These are phyloP conservation scores for Flaveria linearis DNA, from an alignment of 129 eudicot species.

Conservation along the genomic window DNA sequence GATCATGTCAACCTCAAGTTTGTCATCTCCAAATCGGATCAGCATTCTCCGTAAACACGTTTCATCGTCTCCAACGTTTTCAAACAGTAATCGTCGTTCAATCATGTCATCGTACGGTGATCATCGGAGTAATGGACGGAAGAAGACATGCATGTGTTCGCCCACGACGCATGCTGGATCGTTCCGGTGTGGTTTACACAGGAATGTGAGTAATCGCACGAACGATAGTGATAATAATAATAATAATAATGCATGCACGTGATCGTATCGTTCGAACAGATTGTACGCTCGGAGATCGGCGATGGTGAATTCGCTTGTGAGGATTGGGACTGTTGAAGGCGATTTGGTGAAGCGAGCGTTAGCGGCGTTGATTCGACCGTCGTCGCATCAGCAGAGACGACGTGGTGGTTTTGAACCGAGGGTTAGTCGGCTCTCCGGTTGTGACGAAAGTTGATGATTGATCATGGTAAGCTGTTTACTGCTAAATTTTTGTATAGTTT, in stretches of 20 bases:
- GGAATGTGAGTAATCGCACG: constrained; percentile 19
- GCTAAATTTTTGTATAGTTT: not conserved
- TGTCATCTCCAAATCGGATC: constrained; percentile 41
- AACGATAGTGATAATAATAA: not conserved
- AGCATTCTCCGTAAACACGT: constrained; percentile 24
- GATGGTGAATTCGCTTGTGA: constrained; percentile 67
- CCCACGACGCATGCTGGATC: constrained; percentile 91
- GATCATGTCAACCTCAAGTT: constrained; percentile 44
- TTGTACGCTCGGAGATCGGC: constrained; percentile 67
- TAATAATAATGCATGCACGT: not conserved
- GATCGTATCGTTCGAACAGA: constrained; percentile 45
- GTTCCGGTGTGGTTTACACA: constrained; percentile 73
- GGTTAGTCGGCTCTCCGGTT: constrained; percentile 59
- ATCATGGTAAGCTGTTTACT: not conserved
- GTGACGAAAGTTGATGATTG: constrained; percentile 51
- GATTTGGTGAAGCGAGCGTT: constrained; percentile 63
- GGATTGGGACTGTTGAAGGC: constrained; percentile 68
- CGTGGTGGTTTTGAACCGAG: constrained; percentile 56
- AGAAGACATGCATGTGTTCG: constrained; percentile 72
- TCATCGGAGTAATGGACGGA: constrained; percentile 39
- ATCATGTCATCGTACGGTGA: constrained; percentile 21
- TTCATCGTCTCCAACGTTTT: constrained; percentile 42
- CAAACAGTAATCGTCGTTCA: constrained; percentile 36
- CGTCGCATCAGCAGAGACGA: constrained; percentile 58
- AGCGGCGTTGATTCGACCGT: constrained; percentile 66